Evolutionary conservation across 2,329 filamentous ascomycete species (phyloP).

Genomic region (Herpotrichia juniperi): DNA sequence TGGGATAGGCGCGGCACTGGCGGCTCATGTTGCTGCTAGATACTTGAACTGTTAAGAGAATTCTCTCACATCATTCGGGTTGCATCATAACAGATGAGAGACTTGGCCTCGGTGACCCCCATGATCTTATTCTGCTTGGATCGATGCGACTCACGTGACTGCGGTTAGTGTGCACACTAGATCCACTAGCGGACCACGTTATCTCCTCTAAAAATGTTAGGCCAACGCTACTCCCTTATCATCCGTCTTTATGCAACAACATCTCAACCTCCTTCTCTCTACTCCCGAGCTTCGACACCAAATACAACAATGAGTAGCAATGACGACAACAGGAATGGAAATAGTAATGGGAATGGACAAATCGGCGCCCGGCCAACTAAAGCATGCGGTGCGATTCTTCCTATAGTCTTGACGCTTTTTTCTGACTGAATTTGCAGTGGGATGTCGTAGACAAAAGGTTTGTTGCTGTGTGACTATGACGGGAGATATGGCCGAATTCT

Average conservation of each 20-base stretch:
- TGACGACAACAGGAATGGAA: not conserved
- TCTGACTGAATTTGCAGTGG: slow-evolving; percentile 7
- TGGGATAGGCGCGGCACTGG: slow-evolving; percentile 88
- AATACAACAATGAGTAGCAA: slow-evolving; percentile 1
- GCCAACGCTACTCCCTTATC: too few species aligned
- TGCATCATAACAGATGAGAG: too few species aligned
- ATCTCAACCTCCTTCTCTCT: too few species aligned
- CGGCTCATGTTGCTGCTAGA: slow-evolving; percentile 76
- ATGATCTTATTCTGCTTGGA: too few species aligned
- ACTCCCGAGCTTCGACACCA: not conserved
- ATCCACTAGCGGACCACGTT: too few species aligned
- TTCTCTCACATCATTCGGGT: too few species aligned
- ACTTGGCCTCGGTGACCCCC: too few species aligned
- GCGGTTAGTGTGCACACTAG: too few species aligned
- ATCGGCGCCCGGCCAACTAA: slow-evolving; percentile 16
- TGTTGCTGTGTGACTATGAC: not conserved
- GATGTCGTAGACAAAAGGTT: slow-evolving; percentile 20
- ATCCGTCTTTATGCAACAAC: too few species aligned
- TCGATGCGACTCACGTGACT: too few species aligned
- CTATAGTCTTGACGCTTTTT: not conserved
- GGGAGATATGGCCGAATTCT: not conserved
- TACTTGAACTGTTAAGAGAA: not conserved
- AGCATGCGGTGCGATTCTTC: slow-evolving; percentile 15
- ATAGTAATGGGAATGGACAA: not conserved
- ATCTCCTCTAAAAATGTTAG: too few species aligned